A percentile compares a stretch with the other conserved stretches of the same genome.
phyloP scores from a whole-genome alignment of 805 yeast species.

The Metschnikowia picachoensis region DNA sequence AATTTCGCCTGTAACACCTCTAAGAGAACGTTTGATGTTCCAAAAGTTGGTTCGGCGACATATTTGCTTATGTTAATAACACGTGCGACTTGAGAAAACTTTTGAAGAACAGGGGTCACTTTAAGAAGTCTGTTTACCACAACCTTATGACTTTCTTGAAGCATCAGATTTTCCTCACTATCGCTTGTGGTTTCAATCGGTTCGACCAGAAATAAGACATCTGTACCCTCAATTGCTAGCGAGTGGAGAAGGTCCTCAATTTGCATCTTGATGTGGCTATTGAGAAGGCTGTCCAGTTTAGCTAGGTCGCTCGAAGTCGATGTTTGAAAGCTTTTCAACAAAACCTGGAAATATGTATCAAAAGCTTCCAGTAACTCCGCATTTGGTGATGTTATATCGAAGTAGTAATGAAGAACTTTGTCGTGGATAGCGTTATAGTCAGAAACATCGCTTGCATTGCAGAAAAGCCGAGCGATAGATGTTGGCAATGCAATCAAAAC shows the following conservation, averaged over 20 bases:
- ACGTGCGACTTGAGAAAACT: slow-evolving; percentile 26
- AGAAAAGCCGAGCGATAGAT: slow-evolving; percentile 23
- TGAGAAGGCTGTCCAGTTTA: slow-evolving; percentile 14
- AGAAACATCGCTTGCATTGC: slow-evolving; percentile 21
- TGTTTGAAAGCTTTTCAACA: slow-evolving; percentile 10
- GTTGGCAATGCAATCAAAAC: slow-evolving; percentile 17
- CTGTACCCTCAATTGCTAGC: slow-evolving; percentile 13
- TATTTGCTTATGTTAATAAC: slow-evolving; percentile 22
- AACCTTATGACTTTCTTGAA: slow-evolving; percentile 17
- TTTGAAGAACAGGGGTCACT: slow-evolving; percentile 18
- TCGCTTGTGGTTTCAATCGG: slow-evolving; percentile 10
- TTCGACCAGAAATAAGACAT: slow-evolving; percentile 5
- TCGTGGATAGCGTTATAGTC: slow-evolving; percentile 27
- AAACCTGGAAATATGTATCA: slow-evolving; percentile 12
- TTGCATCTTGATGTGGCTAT: slow-evolving; percentile 21
- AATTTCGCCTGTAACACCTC: slow-evolving; percentile 20
- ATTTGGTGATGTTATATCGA: slow-evolving; percentile 9
- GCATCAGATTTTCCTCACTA: slow-evolving; percentile 12
- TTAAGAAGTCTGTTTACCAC: slow-evolving; percentile 15
- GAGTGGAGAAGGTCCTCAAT: slow-evolving; percentile 23
- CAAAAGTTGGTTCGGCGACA: slow-evolving; percentile 17
- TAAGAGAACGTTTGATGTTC: slow-evolving; percentile 10
- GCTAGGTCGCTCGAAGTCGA: slow-evolving; percentile 1
- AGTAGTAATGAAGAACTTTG: slow-evolving; percentile 23
- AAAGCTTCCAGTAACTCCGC: slow-evolving; percentile 7